These are phyloP conservation scores for Fusarium xylarioides DNA, from an alignment of 2,329 filamentous ascomycete species.

Conservation along the genomic window DNA sequence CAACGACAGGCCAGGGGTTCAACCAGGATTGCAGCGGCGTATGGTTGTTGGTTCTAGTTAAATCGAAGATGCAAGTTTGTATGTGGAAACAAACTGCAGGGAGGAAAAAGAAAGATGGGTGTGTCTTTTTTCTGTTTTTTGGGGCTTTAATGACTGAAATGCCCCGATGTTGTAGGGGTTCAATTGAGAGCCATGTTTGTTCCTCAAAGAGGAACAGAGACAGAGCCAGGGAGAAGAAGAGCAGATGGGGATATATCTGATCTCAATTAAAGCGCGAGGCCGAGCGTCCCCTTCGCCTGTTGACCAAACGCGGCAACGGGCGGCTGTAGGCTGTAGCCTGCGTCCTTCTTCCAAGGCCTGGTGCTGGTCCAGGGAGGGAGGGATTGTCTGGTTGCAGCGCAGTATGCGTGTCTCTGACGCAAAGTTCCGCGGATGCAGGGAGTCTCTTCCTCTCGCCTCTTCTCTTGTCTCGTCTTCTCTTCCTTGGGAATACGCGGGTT, in stretches of 20 bases:
- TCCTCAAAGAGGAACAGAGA: not conserved
- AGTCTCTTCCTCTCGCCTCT: not conserved
- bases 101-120: not conserved
- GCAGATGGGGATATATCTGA: constrained; percentile 13
- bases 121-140: not conserved
- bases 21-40: constrained; percentile 9
- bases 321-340: not conserved
- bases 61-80: not conserved
- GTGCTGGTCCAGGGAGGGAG: constrained; percentile 9
- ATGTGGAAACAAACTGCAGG: not conserved
- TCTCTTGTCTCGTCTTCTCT: not conserved
- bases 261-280: constrained; percentile 9
- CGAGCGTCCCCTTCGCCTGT: constrained; percentile 5
- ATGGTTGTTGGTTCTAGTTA: constrained; percentile 14
- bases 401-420: constrained; percentile 3
- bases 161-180: not conserved
- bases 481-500: not conserved
- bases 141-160: not conserved
- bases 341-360: not conserved
- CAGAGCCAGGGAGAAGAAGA: not conserved
- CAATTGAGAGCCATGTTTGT: constrained; percentile 6
- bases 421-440: not conserved
- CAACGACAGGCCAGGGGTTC: not conserved
- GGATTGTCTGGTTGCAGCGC: constrained; percentile 16
- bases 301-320: constrained; percentile 27